Conservation (phyloP, 2,329 filamentous ascomycete species). For the Alternaria arbusti region DNA sequence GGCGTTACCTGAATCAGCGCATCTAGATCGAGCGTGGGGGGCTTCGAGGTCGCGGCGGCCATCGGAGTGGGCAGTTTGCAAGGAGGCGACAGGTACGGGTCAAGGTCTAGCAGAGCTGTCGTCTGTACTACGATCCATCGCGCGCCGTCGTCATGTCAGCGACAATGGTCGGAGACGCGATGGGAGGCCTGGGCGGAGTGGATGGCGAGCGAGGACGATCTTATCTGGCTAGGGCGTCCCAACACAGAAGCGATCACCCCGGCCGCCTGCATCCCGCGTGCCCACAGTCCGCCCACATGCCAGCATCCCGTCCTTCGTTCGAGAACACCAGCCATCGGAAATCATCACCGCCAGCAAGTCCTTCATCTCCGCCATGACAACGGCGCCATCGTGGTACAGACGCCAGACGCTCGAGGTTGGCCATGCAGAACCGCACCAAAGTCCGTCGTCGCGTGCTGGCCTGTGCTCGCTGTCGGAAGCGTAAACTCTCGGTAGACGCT, state of each 20-base stretch:
- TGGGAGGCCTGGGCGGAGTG: conserved; percentile 6
- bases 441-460: conserved; percentile 45
- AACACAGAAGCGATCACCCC: conserved; percentile 19
- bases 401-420: conserved; percentile 18
- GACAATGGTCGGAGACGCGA: conserved; percentile 2
- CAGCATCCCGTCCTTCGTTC: conserved; percentile 8
- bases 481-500: conserved; percentile 42
- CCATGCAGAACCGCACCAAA: conserved; percentile 43
- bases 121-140: background rate
- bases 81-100: background rate
- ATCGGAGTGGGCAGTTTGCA: conserved; percentile 11
- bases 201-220: conserved; percentile 12
- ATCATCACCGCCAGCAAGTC: conserved; percentile 8
- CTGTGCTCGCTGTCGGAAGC: conserved; percentile 45
- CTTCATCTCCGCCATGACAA: conserved; percentile 29
- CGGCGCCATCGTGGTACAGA: conserved; percentile 18
- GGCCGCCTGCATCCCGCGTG: conserved; percentile 17
- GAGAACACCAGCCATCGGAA: conserved; percentile 15
- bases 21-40: conserved; percentile 26
- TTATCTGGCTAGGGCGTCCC: conserved; percentile 25
- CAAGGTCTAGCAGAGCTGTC: background rate
- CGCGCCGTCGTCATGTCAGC: background rate
- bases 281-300: conserved; percentile 3
- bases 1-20: conserved; percentile 31
- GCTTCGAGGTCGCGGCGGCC: conserved; percentile 19